phyloP scores from a whole-genome alignment of 2,329 filamentous ascomycete genomes.

The Samsoniella hepiali region DNA sequence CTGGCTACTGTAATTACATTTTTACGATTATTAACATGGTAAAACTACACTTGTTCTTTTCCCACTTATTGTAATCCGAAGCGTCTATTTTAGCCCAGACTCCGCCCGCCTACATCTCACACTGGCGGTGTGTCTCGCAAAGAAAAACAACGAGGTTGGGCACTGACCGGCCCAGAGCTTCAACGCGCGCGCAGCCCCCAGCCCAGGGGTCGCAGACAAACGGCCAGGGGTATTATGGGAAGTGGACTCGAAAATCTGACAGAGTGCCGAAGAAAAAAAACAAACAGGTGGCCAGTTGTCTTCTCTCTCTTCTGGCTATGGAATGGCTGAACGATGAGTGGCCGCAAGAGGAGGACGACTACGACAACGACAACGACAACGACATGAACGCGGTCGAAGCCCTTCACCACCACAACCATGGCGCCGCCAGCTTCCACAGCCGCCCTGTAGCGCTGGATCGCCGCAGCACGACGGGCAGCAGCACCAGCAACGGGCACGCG shows the following conservation, averaged over 20 bases:
- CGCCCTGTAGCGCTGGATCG: constrained; percentile 15
- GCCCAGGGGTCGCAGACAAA: constrained; percentile 7
- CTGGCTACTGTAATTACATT: too few relatives aligned
- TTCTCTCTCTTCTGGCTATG: constrained; percentile 12
- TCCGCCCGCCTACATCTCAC: constrained; percentile 1
- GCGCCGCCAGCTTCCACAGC: neutral
- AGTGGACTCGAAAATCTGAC: constrained; percentile 6
- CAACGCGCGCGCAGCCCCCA: constrained; percentile 1
- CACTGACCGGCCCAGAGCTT: constrained; percentile 11
- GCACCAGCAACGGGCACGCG: constrained; percentile 7
- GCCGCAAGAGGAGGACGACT: constrained; percentile 16
- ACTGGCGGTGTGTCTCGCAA: constrained; percentile 14
- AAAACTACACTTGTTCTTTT: too few relatives aligned
- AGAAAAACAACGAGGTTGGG: constrained; percentile 16
- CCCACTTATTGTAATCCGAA: too few relatives aligned
- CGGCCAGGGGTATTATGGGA: neutral
- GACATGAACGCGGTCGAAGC: constrained; percentile 17
- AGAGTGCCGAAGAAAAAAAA: constrained; percentile 10
- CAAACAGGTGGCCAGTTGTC: neutral
- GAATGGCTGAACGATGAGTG: constrained; percentile 18
- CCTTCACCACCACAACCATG: constrained; percentile 8
- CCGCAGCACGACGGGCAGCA: constrained; percentile 14
- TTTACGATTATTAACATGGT: too few relatives aligned
- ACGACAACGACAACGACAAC: constrained; percentile 8
- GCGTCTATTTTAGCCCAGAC: neutral